Evolutionary conservation across 805 yeast species (phyloP).

Genomic region (Candida golubevii): DNA sequence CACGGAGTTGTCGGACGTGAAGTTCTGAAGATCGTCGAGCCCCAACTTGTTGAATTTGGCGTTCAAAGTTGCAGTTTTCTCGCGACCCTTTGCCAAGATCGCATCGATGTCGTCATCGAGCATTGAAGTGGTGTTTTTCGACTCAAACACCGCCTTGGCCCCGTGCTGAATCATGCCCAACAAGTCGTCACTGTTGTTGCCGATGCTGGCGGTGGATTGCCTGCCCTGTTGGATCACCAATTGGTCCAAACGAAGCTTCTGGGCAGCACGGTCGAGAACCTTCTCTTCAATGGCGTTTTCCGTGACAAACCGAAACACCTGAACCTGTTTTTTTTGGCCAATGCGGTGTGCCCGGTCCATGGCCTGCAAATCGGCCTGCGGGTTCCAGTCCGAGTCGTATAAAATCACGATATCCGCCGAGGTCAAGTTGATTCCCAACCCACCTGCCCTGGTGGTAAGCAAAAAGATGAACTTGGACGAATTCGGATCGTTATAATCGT

Average conservation of each 20-base stretch:
- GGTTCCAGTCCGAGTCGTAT: conserved; percentile 96
- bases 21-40: conserved; percentile 87
- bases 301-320: conserved; percentile 87
- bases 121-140: conserved; percentile 25
- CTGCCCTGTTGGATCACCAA: conserved; percentile 85
- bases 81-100: conserved; percentile 75
- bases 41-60: conserved; percentile 83
- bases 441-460: conserved; percentile 95
- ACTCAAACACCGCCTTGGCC: conserved; percentile 81
- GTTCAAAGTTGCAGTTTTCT: conserved; percentile 73
- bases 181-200: conserved; percentile 75
- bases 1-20: conserved; percentile 82
- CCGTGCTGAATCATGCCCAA: conserved; percentile 96
- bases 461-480: conserved; percentile 81
- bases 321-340: conserved; percentile 94
- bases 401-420: conserved; percentile 86
- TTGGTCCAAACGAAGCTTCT: conserved; percentile 86
- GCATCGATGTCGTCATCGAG: conserved; percentile 75
- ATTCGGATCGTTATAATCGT: conserved; percentile 79
- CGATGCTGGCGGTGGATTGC: conserved; percentile 44
- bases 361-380: conserved; percentile 96
- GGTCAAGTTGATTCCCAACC: conserved; percentile 88
- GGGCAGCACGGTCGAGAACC: conserved; percentile 93
- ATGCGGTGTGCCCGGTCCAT: conserved; percentile 98
- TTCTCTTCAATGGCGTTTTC: conserved; percentile 96